These are phyloP conservation scores for Leucaena leucocephala DNA, from an alignment of 306 rosid species.

Conservation along the genomic window DNA sequence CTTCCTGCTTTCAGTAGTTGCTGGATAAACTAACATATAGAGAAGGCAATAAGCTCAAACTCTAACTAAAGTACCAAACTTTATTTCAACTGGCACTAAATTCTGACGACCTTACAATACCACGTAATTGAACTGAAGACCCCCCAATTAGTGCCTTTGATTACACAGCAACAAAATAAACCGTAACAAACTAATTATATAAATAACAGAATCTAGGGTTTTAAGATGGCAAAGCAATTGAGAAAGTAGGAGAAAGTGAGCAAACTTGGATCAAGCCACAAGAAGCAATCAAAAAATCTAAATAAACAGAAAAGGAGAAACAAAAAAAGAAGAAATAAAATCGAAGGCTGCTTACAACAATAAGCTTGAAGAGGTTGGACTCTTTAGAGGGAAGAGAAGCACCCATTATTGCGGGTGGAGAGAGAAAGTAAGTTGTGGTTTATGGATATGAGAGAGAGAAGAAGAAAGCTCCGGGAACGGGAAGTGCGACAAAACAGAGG, in stretches of 20 bases:
- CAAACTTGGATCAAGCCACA: constrained; percentile 37
- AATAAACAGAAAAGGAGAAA: neutral
- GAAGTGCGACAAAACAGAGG: neutral
- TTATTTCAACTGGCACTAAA: constrained; percentile 3
- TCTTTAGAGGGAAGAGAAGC: constrained; percentile 92
- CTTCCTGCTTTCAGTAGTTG: constrained; percentile 6
- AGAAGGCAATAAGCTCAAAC: constrained; percentile 22
- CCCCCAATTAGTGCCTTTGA: neutral
- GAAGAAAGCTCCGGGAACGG: neutral
- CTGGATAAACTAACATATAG: neutral
- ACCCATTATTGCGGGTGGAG: constrained; percentile 65
- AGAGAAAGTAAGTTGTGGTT: constrained; percentile 31
- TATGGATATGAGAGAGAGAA: constrained; percentile 15
- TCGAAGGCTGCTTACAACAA: constrained; percentile 87
- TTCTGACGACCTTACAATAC: neutral
- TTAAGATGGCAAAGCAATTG: constrained; percentile 20
- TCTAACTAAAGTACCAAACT: neutral
- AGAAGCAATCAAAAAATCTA: constrained; percentile 3
- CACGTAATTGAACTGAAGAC: constrained; percentile 6
- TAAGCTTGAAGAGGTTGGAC: constrained; percentile 99
- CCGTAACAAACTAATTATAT: neutral
- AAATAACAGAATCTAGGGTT: constrained; percentile 58
- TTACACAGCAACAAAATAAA: constrained; percentile 1
- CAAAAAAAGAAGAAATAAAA: constrained; percentile 10
- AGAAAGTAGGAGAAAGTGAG: constrained; percentile 24